These are phyloP conservation scores for Sherardia arvensis DNA, from an alignment of 257 asterid species.

Conservation along the genomic window DNA sequence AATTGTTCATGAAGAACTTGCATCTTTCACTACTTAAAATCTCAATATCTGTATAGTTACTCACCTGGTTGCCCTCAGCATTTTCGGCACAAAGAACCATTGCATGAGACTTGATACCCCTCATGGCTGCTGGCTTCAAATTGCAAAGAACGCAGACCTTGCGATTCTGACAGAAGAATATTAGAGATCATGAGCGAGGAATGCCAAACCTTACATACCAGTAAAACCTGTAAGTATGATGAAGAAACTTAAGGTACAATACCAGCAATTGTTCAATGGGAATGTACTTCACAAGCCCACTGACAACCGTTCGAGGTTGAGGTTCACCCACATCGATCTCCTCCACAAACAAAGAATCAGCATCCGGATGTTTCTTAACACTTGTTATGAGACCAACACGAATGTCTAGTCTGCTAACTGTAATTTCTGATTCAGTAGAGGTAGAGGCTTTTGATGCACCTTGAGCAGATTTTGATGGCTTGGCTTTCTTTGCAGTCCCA, in stretches of 20 bases:
- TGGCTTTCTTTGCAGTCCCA: conserved; percentile 49
- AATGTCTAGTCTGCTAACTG: conserved; percentile 71
- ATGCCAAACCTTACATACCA: not conserved
- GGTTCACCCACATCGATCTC: conserved; percentile 93
- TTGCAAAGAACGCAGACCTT: conserved; percentile 96
- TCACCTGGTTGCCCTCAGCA: conserved; percentile 64
- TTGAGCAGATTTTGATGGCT: conserved; percentile 55
- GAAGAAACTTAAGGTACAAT: conserved; percentile 2
- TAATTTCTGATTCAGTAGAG: conserved; percentile 45
- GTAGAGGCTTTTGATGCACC: conserved; percentile 45
- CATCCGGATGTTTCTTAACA: conserved; percentile 89
- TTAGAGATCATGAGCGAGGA: not conserved
- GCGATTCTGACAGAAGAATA: conserved; percentile 51
- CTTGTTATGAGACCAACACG: conserved; percentile 84
- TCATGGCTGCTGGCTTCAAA: conserved; percentile 88
- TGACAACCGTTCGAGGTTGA: conserved; percentile 86
- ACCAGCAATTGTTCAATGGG: conserved; percentile 95
- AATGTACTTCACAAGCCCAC: conserved; percentile 90
- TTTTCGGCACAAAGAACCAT: conserved; percentile 97
- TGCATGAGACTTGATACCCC: conserved; percentile 93
- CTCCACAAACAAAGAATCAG: conserved; percentile 91
- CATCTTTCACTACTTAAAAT: not conserved
- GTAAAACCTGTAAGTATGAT: not conserved
- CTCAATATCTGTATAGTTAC: conserved; percentile 9
- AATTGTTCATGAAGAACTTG: not conserved